These are phyloP conservation scores for Coemansia sp. DNA, from an alignment of 192 early-diverging fungal genomes.

Conservation along the genomic window DNA sequence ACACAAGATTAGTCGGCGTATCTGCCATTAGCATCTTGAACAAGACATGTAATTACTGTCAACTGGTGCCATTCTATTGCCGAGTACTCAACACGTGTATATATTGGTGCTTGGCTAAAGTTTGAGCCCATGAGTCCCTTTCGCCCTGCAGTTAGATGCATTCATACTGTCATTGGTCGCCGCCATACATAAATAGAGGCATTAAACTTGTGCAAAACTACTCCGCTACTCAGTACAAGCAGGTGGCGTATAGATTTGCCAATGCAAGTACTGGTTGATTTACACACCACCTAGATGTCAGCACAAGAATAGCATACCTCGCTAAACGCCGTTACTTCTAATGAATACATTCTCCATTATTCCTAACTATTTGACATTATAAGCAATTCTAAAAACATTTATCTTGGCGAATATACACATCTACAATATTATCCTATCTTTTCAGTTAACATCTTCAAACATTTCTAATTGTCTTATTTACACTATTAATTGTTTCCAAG, in stretches of 20 bases:
- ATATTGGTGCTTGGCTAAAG: background rate
- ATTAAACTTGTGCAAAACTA: background rate
- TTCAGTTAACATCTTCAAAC: background rate
- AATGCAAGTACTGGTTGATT: background rate
- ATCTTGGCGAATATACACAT: background rate
- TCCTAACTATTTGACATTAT: background rate
- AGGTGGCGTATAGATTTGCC: slow-evolving; percentile 6
- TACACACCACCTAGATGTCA: background rate
- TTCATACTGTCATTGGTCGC: background rate
- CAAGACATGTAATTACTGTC: background rate
- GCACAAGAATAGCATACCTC: background rate
- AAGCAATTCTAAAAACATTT: background rate
- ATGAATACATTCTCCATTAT: background rate
- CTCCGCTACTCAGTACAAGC: background rate
- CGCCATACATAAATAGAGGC: background rate
- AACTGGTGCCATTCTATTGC: background rate
- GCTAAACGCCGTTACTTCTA: background rate
- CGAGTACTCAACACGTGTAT: background rate
- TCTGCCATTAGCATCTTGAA: background rate
- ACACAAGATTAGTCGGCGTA: background rate
- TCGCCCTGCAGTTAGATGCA: background rate
- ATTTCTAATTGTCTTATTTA: too few relatives aligned
- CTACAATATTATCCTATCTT: background rate
- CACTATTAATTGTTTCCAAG: too few relatives aligned
- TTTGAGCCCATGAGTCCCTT: background rate